Evolutionary conservation across 2,329 filamentous ascomycete species (phyloP).

Genomic region (Talaromyces sp.): DNA sequence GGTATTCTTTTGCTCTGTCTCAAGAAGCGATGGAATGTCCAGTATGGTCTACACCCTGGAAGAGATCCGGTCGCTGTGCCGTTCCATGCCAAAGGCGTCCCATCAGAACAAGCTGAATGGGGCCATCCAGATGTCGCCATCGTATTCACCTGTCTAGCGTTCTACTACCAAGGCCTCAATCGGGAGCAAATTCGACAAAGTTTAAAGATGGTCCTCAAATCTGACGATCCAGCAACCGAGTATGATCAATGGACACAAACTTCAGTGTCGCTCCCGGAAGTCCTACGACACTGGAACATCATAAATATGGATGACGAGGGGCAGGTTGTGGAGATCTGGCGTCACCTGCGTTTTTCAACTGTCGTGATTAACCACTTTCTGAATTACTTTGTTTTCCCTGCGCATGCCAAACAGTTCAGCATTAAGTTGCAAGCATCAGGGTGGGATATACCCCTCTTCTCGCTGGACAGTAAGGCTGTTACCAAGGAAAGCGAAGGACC

Average conservation of each 20-base stretch:
- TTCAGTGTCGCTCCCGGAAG: slow-evolving; percentile 42
- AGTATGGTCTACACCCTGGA: slow-evolving; percentile 56
- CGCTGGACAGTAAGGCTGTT: slow-evolving; percentile 12
- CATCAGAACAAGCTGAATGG: slow-evolving; percentile 61
- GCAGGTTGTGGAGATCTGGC: slow-evolving; percentile 52
- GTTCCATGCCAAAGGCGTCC: slow-evolving; percentile 62
- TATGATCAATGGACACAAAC: slow-evolving; percentile 52
- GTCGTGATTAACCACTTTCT: slow-evolving; percentile 58
- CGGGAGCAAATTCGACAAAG: slow-evolving; percentile 48
- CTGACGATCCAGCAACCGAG: slow-evolving; percentile 54
- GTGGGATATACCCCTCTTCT: slow-evolving; percentile 61
- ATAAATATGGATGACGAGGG: slow-evolving; percentile 58
- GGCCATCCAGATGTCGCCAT: slow-evolving; percentile 66
- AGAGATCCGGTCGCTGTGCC: slow-evolving; percentile 57
- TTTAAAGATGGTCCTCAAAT: slow-evolving; percentile 51
- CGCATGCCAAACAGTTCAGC: slow-evolving; percentile 61
- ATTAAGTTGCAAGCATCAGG: slow-evolving; percentile 62
- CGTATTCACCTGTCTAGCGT: slow-evolving; percentile 61
- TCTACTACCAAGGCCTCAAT: slow-evolving; percentile 61
- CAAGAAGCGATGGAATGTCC: slow-evolving; percentile 64
- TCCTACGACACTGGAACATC: slow-evolving; percentile 51
- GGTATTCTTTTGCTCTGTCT: slow-evolving; percentile 46
- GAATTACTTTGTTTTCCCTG: slow-evolving; percentile 62
- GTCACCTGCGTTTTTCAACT: slow-evolving; percentile 47
- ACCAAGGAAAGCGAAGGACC: not conserved